phyloP scores from a whole-genome alignment of 495 filamentous ascomycete species.

The Penicillium crystallinum region DNA sequence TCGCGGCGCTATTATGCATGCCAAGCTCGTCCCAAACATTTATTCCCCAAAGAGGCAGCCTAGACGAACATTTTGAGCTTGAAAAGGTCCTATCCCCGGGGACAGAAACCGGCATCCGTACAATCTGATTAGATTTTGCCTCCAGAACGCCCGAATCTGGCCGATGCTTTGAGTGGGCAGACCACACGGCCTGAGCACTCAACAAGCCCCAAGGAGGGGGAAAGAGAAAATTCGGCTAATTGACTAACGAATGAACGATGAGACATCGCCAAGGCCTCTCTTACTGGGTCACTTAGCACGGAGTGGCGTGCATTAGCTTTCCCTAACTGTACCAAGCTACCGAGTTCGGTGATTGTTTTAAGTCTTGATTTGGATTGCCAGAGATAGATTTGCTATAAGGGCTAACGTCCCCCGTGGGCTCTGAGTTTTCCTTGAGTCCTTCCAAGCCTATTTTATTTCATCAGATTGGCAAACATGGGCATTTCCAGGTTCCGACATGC shows the following conservation, averaged over 20 bases:
- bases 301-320: conserved; percentile 4
- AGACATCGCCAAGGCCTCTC: conserved; percentile 3
- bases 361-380: neutral
- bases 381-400: neutral
- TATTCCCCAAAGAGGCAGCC: neutral
- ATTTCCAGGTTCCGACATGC: conserved; percentile 6
- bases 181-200: neutral
- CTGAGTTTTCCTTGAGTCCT: conserved; percentile 1
- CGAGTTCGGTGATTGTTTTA: conserved; percentile 1
- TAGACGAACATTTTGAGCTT: neutral
- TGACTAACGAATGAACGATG: neutral
- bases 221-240: neutral
- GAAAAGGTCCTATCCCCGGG: neutral
- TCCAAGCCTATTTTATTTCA: neutral
- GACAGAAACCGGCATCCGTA: neutral
- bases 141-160: neutral
- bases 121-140: conserved; percentile 5
- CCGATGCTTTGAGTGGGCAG: neutral
- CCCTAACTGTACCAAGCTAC: conserved; percentile 1
- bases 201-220: neutral
- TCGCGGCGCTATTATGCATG: neutral
- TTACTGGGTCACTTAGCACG: neutral
- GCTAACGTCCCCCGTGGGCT: neutral
- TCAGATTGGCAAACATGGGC: neutral
- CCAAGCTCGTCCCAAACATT: neutral